A percentile compares a stretch with the other conserved stretches of the same genome.
These are phyloP conservation scores for Phytopythium aichiense DNA, from an alignment of 352 stramenopile genomes.

Conservation along the genomic window DNA sequence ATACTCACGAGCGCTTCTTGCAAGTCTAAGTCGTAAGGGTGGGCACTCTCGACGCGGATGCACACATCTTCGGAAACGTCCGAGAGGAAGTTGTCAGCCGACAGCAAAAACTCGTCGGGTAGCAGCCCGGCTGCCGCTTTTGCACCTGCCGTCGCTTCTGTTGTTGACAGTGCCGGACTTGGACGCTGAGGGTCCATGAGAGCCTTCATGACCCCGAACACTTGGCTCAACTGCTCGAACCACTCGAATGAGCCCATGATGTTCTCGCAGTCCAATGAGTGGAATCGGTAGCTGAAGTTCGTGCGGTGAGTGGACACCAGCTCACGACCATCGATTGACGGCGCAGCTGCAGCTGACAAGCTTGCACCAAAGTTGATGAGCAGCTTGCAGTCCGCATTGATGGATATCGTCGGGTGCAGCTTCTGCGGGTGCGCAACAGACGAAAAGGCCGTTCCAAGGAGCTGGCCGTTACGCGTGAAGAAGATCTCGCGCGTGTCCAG, in stretches of 20 bases:
- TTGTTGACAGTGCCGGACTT: too few relatives aligned
- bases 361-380: constrained; percentile 62
- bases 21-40: constrained; percentile 81
- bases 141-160: not conserved
- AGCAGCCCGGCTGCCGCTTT: constrained; percentile 14
- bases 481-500: constrained; percentile 83
- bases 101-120: constrained; percentile 85
- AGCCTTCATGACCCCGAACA: constrained; percentile 83
- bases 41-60: constrained; percentile 67
- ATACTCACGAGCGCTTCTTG: constrained; percentile 80
- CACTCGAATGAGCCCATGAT: constrained; percentile 85
- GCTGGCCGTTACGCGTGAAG: constrained; percentile 81
- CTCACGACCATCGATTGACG: constrained; percentile 19
- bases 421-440: constrained; percentile 38
- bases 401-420: constrained; percentile 75
- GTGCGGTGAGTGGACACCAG: constrained; percentile 23
- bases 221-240: constrained; percentile 83
- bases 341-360: constrained; percentile 7
- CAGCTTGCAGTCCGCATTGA: constrained; percentile 73
- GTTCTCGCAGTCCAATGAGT: constrained; percentile 81
- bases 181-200: constrained; percentile 53
- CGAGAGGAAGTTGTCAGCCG: constrained; percentile 84
- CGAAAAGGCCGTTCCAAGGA: constrained; percentile 78
- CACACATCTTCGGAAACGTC: constrained; percentile 84
- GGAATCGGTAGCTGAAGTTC: constrained; percentile 79